These are phyloP conservation scores for Basipetospora chlamydospora DNA, from an alignment of 2,329 filamentous ascomycete species.

Conservation along the genomic window DNA sequence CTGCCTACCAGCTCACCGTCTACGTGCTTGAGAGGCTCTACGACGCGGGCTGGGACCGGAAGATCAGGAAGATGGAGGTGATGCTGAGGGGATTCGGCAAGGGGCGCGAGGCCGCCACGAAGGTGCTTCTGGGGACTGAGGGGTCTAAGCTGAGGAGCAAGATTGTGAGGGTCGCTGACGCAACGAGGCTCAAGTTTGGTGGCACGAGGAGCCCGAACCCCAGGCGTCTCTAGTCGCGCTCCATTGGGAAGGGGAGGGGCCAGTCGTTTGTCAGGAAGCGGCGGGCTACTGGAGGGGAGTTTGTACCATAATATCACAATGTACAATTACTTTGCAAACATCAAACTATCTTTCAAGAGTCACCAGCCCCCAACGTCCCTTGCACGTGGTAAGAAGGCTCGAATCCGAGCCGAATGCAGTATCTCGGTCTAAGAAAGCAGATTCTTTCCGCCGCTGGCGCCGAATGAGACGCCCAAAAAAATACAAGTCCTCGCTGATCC, in stretches of 20 bases:
- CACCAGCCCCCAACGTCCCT: too few relatives aligned
- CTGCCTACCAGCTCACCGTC: constrained; percentile 76
- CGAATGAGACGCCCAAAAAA: too few relatives aligned
- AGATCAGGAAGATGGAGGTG: constrained; percentile 67
- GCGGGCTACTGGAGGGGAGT: too few relatives aligned
- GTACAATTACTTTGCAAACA: constrained; percentile 2
- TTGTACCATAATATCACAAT: constrained; percentile 1
- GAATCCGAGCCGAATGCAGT: too few relatives aligned
- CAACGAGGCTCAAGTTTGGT: constrained; percentile 87
- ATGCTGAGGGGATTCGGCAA: constrained; percentile 72
- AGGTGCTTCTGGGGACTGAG: constrained; percentile 77
- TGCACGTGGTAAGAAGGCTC: too few relatives aligned
- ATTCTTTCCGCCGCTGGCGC: too few relatives aligned
- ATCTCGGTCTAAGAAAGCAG: too few relatives aligned
- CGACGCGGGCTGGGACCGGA: constrained; percentile 61
- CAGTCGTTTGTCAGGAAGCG: too few relatives aligned
- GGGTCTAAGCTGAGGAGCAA: constrained; percentile 60
- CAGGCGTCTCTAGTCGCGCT: constrained; percentile 47
- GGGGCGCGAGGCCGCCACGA: constrained; percentile 78
- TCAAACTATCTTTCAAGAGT: too few relatives aligned
- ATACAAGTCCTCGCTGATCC: too few relatives aligned
- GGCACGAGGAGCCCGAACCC: constrained; percentile 75
- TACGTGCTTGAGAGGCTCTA: constrained; percentile 75
- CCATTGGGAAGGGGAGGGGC: not conserved
- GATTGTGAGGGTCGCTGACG: constrained; percentile 70